Conservation (phyloP, 306 rosid species). For the Trifolium dubium region DNA sequence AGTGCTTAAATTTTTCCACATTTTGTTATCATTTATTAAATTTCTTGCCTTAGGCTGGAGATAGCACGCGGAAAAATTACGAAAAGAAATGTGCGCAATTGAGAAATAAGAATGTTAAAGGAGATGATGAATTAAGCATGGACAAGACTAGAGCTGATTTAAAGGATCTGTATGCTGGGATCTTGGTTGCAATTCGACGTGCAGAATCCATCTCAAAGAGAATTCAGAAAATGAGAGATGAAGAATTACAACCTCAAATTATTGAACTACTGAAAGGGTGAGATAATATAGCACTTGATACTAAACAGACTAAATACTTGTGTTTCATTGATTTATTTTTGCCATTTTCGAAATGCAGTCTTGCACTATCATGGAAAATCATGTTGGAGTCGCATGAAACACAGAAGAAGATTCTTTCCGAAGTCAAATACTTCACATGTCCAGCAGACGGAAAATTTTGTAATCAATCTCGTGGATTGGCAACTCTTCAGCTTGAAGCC, state of each 20-base stretch:
- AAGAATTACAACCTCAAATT: slow-evolving; percentile 87
- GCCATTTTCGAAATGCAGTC: slow-evolving; percentile 67
- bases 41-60: slow-evolving; percentile 73
- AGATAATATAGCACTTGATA: slow-evolving; percentile 40
- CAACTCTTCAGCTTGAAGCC: slow-evolving; percentile 76
- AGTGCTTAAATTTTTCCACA: background rate
- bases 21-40: slow-evolving; percentile 32
- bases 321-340: slow-evolving; percentile 44
- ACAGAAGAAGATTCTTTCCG: slow-evolving; percentile 77
- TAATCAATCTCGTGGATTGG: slow-evolving; percentile 74
- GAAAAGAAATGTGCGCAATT: slow-evolving; percentile 77
- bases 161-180: slow-evolving; percentile 87
- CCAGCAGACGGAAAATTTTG: slow-evolving; percentile 68
- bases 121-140: slow-evolving; percentile 60
- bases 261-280: slow-evolving; percentile 90
- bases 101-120: slow-evolving; percentile 71
- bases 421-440: slow-evolving; percentile 72
- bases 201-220: slow-evolving; percentile 88
- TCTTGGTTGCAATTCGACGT: slow-evolving; percentile 85
- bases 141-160: slow-evolving; percentile 81
- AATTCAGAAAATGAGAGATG: slow-evolving; percentile 85
- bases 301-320: slow-evolving; percentile 30
- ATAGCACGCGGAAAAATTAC: slow-evolving; percentile 70
- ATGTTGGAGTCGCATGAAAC: slow-evolving; percentile 93
- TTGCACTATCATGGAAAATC: slow-evolving; percentile 75